Evolutionary conservation across 768 basidiomycete species (phyloP).

Genomic region (Suillus occidentalis): DNA sequence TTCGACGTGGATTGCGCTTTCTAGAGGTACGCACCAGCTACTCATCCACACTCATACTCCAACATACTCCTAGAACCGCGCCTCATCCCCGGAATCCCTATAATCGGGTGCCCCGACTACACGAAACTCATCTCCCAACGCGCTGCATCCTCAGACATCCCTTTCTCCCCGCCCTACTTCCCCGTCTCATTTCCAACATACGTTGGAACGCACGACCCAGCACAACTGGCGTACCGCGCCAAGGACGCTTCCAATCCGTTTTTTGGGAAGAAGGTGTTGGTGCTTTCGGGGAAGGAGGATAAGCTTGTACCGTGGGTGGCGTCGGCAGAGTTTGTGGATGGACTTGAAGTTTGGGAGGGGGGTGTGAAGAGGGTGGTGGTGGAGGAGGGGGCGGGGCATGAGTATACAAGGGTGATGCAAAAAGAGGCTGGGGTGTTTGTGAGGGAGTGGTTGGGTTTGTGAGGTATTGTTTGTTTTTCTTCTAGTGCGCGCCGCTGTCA

Average conservation of each 20-base stretch:
- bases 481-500: not conserved
- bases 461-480: not conserved
- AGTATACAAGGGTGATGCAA: conserved; percentile 61
- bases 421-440: conserved; percentile 37
- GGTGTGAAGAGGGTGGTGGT: conserved; percentile 61
- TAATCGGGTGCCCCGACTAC: conserved; percentile 76
- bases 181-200: conserved; percentile 52
- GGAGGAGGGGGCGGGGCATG: conserved; percentile 59
- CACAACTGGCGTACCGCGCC: conserved; percentile 40
- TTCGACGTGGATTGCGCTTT: conserved; percentile 71
- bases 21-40: conserved; percentile 35
- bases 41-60: not conserved
- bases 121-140: conserved; percentile 54
- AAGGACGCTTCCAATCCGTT: conserved; percentile 53
- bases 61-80: conserved; percentile 39
- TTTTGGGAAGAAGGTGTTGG: conserved; percentile 69
- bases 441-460: conserved; percentile 22
- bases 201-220: conserved; percentile 49
- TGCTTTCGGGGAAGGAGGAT: conserved; percentile 68
- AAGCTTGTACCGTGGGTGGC: conserved; percentile 64
- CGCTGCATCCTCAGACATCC: conserved; percentile 45
- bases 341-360: conserved; percentile 47
- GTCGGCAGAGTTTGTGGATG: conserved; percentile 55
- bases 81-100: conserved; percentile 46
- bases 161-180: conserved; percentile 52